phyloP scores from a whole-genome alignment of 441 rosid species.

The Syzygium malaccense region DNA sequence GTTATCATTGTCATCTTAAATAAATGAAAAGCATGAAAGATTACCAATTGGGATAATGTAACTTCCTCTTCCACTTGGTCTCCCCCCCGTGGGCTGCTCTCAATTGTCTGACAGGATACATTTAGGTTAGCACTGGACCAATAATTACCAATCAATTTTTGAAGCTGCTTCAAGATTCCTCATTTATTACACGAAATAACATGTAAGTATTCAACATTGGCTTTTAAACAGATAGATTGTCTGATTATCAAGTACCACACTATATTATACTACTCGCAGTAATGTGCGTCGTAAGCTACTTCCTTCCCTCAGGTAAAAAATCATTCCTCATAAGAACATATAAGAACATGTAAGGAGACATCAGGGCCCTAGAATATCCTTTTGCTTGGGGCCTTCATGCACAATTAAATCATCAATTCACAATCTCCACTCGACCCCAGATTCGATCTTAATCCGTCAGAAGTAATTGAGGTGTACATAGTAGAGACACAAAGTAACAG shows the following conservation, averaged over 20 bases:
- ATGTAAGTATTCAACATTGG: background rate
- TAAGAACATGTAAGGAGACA: background rate
- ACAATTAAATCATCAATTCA: background rate
- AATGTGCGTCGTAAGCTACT: background rate
- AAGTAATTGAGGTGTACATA: background rate
- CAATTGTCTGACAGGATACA: conserved; percentile 40
- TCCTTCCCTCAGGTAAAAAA: background rate
- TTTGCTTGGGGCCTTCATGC: background rate
- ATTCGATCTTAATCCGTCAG: background rate
- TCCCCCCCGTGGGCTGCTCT: conserved; percentile 52
- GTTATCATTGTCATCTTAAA: background rate
- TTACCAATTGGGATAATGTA: conserved; percentile 60
- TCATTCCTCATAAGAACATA: background rate
- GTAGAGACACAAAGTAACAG: background rate
- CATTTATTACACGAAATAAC: background rate
- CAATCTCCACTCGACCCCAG: background rate
- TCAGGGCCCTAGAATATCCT: background rate
- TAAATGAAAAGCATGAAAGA: background rate
- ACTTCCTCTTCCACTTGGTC: conserved; percentile 51
- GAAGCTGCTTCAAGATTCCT: background rate
- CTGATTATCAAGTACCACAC: background rate
- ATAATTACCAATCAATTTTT: background rate
- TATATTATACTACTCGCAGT: background rate
- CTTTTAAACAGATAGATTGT: background rate
- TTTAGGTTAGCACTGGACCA: background rate